phyloP scores from a whole-genome alignment of 1,284 basidiomycete species.

The Fomitopsis palustris region DNA sequence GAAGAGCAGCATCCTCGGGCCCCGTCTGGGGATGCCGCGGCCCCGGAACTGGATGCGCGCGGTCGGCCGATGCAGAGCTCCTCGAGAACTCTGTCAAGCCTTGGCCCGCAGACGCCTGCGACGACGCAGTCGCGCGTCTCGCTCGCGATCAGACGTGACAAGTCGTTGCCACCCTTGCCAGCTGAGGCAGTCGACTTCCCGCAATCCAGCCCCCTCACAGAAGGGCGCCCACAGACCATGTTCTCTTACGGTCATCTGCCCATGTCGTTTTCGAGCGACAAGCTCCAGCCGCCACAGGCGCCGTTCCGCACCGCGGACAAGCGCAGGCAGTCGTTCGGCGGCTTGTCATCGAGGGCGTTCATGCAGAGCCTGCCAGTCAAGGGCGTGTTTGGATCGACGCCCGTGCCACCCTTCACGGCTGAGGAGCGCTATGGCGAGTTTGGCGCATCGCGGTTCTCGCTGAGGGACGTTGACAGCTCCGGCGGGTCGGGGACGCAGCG shows the following conservation, averaged over 20 bases:
- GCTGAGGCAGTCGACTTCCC: constrained; percentile 44
- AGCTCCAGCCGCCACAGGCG: constrained; percentile 57
- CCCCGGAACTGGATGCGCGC: constrained; percentile 20
- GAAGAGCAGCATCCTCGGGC: constrained; percentile 22
- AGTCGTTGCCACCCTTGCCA: constrained; percentile 73
- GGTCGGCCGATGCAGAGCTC: constrained; percentile 27
- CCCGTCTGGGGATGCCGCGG: constrained; percentile 16
- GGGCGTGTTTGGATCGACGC: constrained; percentile 18
- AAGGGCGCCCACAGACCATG: constrained; percentile 60
- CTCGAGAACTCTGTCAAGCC: constrained; percentile 25
- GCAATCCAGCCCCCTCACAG: constrained; percentile 29
- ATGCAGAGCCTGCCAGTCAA: constrained; percentile 42
- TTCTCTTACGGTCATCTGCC: constrained; percentile 56
- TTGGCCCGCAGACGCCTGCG: constrained; percentile 29
- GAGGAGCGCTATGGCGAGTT: constrained; percentile 59
- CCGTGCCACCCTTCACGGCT: constrained; percentile 29
- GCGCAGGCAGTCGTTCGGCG: constrained; percentile 73
- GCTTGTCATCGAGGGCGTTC: constrained; percentile 51
- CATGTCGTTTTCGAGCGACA: constrained; percentile 35
- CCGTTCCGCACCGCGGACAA: constrained; percentile 54
- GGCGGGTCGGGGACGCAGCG: constrained; percentile 39
- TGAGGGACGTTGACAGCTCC: constrained; percentile 51
- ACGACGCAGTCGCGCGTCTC: constrained; percentile 31
- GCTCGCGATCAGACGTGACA: constrained; percentile 51
- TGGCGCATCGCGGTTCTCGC: constrained; percentile 56